Conservation (phyloP, 768 basidiomycete species). For the Agrocybe pediades region DNA sequence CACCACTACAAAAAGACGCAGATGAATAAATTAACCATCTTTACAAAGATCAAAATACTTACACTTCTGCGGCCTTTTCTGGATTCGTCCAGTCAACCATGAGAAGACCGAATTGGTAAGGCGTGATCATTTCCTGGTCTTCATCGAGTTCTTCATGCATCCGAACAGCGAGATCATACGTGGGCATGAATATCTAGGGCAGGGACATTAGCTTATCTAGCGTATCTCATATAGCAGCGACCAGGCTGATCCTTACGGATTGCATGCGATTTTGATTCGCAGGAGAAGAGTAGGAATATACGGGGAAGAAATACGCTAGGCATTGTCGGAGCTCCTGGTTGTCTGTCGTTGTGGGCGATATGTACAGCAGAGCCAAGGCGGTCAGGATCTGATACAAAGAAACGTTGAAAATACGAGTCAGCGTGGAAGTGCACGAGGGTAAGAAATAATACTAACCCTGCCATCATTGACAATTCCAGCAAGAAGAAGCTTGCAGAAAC, state of each 20-base stretch:
- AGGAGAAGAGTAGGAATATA: constrained; percentile 86
- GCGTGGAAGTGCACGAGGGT: not conserved
- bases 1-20: constrained; percentile 16
- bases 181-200: constrained; percentile 66
- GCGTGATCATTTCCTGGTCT: constrained; percentile 71
- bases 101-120: constrained; percentile 75
- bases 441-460: constrained; percentile 57
- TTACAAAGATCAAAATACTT: constrained; percentile 15
- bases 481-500: constrained; percentile 87
- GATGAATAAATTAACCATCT: constrained; percentile 3
- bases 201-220: no score
- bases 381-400: constrained; percentile 32
- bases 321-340: constrained; percentile 92
- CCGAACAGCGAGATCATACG: constrained; percentile 61
- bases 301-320: constrained; percentile 93
- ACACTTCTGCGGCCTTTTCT: constrained; percentile 59
- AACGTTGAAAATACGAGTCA: not conserved
- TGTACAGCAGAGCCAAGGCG: constrained; percentile 59
- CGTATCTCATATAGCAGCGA: no score
- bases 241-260: constrained; percentile 31
- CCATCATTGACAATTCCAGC: constrained; percentile 83
- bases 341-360: constrained; percentile 81
- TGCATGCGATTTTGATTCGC: constrained; percentile 73
- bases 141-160: constrained; percentile 69
- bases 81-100: constrained; percentile 91